Evolutionary conservation across 164 flowering plant genomes (phyloP).

Genomic region (Annona squamosa): DNA sequence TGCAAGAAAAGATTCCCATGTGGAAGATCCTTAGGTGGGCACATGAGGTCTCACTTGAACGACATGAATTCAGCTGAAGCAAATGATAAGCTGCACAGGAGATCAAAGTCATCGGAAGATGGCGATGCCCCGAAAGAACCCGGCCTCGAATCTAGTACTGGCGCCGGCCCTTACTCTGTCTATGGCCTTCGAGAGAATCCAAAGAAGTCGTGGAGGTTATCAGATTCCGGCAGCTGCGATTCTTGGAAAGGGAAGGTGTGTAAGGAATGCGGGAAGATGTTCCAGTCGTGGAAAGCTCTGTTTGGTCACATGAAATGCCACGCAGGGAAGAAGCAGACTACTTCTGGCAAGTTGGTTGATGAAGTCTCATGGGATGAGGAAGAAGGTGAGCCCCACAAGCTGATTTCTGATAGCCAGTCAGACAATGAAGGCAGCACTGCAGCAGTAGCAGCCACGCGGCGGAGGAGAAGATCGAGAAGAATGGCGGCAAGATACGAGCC

Average conservation of each 20-base stretch:
- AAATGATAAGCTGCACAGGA: slow-evolving; percentile 23
- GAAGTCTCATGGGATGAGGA: slow-evolving; percentile 28
- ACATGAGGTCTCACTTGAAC: slow-evolving; percentile 82
- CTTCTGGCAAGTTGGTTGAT: slow-evolving; percentile 19
- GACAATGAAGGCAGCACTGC: slow-evolving; percentile 41
- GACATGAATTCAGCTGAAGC: slow-evolving; percentile 25
- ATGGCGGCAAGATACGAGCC: slow-evolving; percentile 23
- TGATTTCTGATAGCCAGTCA: slow-evolving; percentile 41
- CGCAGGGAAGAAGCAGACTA: slow-evolving; percentile 32
- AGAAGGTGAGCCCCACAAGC: slow-evolving; percentile 17
- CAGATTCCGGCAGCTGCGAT: slow-evolving; percentile 22
- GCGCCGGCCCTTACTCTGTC: neutral
- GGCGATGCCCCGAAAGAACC: slow-evolving; percentile 8
- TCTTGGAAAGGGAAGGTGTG: slow-evolving; percentile 31
- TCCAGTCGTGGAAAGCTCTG: slow-evolving; percentile 67
- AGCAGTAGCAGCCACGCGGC: slow-evolving; percentile 12
- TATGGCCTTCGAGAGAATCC: slow-evolving; percentile 17
- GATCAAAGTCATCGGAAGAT: slow-evolving; percentile 18
- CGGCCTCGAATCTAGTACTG: neutral
- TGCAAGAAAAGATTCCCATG: slow-evolving; percentile 65
- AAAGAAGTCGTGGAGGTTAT: slow-evolving; percentile 50
- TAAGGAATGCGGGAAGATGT: slow-evolving; percentile 74
- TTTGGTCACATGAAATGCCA: slow-evolving; percentile 88
- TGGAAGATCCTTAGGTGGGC: slow-evolving; percentile 89
- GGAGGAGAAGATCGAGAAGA: slow-evolving; percentile 34